Percentiles rank a stretch among this genome's conserved stretches.
Conservation (phyloP, 1,284 basidiomycete species). For the Heliocybe sulcata region DNA sequence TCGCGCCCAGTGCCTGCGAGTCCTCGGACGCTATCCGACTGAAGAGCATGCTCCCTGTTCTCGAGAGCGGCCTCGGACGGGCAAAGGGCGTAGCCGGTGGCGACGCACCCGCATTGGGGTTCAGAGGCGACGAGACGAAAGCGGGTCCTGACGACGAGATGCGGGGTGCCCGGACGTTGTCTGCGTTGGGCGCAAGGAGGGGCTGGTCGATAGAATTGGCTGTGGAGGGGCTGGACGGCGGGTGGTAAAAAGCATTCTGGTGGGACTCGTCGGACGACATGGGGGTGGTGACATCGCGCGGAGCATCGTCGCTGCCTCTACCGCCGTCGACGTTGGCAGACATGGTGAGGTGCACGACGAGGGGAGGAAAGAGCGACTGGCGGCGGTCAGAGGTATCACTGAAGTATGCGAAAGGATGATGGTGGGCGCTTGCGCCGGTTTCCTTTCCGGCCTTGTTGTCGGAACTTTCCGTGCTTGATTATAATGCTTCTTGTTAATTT, state of each 20-base stretch:
- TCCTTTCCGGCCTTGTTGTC: too few relatives aligned
- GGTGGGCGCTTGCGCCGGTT: too few relatives aligned
- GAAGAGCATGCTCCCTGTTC: slow-evolving; percentile 1
- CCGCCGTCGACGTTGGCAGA: not conserved
- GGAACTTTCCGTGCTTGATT: too few relatives aligned
- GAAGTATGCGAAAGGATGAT: too few relatives aligned
- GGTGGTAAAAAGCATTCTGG: not conserved
- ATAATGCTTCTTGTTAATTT: too few relatives aligned
- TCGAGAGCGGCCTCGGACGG: slow-evolving; percentile 1
- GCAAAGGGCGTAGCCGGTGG: not conserved
- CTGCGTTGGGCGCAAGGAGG: not conserved
- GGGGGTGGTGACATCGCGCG: not conserved
- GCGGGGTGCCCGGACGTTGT: not conserved
- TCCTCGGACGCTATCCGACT: slow-evolving; percentile 4
- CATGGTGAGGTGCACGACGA: not conserved
- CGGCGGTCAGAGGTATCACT: not conserved
- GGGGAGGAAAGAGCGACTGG: not conserved
- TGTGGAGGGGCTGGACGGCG: not conserved
- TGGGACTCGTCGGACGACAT: not conserved
- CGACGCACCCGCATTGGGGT: not conserved
- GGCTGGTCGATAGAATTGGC: slow-evolving; percentile 3
- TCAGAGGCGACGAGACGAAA: slow-evolving; percentile 3
- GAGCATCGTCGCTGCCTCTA: not conserved
- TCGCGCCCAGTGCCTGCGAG: slow-evolving; percentile 1
- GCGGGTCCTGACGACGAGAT: not conserved